Conservation (phyloP, 305 asterid genomes). For the Fraxinus velutina region DNA sequence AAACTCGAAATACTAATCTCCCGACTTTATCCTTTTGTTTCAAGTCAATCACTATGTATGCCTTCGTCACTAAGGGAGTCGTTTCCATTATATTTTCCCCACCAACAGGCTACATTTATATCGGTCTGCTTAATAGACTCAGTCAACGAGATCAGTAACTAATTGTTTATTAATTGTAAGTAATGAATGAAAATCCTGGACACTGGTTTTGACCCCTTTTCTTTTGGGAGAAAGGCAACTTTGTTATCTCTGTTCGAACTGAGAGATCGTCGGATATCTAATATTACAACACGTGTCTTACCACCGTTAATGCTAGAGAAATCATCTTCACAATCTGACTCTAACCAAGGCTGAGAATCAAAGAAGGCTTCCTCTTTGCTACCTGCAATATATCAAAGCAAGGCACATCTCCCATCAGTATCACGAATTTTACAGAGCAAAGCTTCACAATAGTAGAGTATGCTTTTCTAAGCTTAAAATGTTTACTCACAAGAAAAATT, state of each 20-base stretch:
- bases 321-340: constrained; percentile 54
- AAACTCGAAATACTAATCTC: not conserved
- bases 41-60: not conserved
- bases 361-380: constrained; percentile 47
- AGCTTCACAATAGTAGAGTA: not conserved
- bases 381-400: constrained; percentile 35
- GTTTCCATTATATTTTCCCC: not conserved
- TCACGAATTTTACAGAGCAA: not conserved
- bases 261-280: not conserved
- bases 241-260: not conserved
- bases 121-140: not conserved
- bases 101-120: not conserved
- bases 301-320: constrained; percentile 50
- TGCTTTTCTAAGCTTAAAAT: not conserved
- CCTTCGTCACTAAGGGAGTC: not conserved
- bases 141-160: not conserved
- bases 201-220: not conserved
- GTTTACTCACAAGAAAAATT: not conserved
- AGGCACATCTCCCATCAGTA: constrained; percentile 5
- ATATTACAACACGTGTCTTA: constrained; percentile 21
- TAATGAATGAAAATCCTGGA: not conserved
- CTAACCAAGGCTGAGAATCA: constrained; percentile 46
- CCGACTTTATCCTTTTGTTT: not conserved
- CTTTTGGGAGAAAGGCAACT: not conserved
- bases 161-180: not conserved